Conservation (phyloP, 75 land plant genomes). For the Pinus albicaulis region DNA sequence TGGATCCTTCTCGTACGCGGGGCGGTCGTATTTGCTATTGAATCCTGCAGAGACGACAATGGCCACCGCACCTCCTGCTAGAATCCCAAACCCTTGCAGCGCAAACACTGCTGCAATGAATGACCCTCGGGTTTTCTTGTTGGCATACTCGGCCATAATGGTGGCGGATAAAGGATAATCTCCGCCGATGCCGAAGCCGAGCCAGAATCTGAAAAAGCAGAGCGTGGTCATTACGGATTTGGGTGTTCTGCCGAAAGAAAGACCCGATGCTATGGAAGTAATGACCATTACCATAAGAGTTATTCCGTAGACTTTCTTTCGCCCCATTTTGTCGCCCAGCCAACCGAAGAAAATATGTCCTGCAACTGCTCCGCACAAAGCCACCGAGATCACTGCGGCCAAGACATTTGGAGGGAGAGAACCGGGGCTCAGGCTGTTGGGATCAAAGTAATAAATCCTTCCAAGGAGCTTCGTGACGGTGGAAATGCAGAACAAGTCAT, state of each 20-base stretch:
- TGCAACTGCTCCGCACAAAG: slow-evolving; percentile 1
- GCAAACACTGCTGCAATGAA: slow-evolving; percentile 34
- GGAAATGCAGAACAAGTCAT: slow-evolving; percentile 4
- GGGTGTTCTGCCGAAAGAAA: slow-evolving; percentile 31
- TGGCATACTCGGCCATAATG: slow-evolving; percentile 27
- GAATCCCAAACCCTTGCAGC: slow-evolving; percentile 24
- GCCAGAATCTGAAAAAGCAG: slow-evolving; percentile 1
- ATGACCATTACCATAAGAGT: no score
- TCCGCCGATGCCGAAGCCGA: no score
- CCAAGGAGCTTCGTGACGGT: slow-evolving; percentile 40
- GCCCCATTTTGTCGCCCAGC: background rate
- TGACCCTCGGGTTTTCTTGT: slow-evolving; percentile 30
- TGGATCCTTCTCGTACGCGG: background rate
- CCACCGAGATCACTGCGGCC: slow-evolving; percentile 57
- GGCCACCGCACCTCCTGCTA: slow-evolving; percentile 25
- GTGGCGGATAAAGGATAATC: slow-evolving; percentile 19
- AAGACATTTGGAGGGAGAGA: slow-evolving; percentile 40
- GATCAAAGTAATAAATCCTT: slow-evolving; percentile 35
- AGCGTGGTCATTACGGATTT: slow-evolving; percentile 38
- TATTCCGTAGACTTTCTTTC: background rate
- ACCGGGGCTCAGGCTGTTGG: slow-evolving; percentile 29
- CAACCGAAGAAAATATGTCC: slow-evolving; percentile 37
- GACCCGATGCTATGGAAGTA: no score
- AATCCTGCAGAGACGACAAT: slow-evolving; percentile 23
- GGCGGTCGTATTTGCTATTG: background rate